These are phyloP conservation scores for Fusarium udum DNA, from an alignment of 2,329 filamentous ascomycete species.

Conservation along the genomic window DNA sequence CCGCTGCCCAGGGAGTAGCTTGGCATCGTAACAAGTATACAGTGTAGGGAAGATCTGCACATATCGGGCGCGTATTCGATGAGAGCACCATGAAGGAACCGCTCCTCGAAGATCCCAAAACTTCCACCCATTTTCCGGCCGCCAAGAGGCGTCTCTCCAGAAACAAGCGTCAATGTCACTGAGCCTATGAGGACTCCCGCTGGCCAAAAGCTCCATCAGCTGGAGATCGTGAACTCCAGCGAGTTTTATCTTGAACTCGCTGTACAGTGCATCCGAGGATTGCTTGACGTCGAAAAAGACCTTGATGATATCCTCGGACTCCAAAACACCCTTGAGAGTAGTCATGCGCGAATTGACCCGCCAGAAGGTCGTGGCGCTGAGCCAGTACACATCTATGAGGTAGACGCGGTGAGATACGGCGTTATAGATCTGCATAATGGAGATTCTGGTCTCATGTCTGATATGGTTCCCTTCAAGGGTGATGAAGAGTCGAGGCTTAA, in stretches of 20 bases:
- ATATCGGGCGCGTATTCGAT: not conserved
- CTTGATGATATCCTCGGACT: not conserved
- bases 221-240: not conserved
- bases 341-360: no score
- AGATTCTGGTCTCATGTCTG: not conserved
- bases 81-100: not conserved
- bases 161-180: not conserved
- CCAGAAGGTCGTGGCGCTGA: not conserved
- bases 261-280: not conserved
- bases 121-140: not conserved
- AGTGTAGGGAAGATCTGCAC: not conserved
- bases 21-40: not conserved
- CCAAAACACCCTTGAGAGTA: not conserved
- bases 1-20: not conserved
- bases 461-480: not conserved
- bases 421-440: not conserved
- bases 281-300: not conserved
- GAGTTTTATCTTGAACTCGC: not conserved
- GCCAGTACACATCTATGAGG: not conserved
- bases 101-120: not conserved
- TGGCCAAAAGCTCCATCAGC: not conserved
- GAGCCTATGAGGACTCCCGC: not conserved
- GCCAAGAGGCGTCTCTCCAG: not conserved
- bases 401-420: not conserved
- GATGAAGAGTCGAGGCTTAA: not conserved